Evolutionary conservation across 148 eudicot species (phyloP).

Genomic region (Camellia granthamiana): DNA sequence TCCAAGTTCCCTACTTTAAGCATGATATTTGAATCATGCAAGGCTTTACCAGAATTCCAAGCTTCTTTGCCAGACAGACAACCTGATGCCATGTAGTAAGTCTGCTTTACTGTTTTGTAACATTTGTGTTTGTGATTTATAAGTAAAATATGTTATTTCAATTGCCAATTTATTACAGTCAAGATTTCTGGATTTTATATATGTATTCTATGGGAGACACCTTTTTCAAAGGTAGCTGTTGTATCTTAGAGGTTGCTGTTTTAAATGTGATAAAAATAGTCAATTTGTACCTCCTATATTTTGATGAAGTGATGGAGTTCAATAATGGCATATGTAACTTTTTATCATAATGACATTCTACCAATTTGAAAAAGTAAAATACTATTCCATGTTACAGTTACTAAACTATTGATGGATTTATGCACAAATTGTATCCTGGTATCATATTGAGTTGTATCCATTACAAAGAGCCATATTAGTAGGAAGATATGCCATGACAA

Average conservation of each 20-base stretch:
- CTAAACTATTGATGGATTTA: not conserved
- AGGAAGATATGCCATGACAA: too few species aligned
- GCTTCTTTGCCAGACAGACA: constrained; percentile 43
- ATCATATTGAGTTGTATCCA: not conserved
- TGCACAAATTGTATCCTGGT: not conserved
- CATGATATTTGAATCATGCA: constrained; percentile 36
- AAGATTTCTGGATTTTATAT: not conserved
- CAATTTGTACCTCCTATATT: not conserved
- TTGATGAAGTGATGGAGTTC: not conserved
- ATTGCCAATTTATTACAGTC: not conserved
- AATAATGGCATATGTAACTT: too few species aligned
- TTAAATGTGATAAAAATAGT: not conserved
- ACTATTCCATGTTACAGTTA: too few species aligned
- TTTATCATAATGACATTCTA: not conserved
- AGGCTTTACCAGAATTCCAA: constrained; percentile 35
- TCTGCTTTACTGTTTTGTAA: not conserved
- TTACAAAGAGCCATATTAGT: too few species aligned
- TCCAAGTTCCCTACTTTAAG: constrained; percentile 35
- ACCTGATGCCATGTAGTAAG: constrained; percentile 30
- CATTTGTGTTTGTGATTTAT: not conserved
- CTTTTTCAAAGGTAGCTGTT: not conserved
- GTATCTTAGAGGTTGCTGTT: not conserved
- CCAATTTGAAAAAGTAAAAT: not conserved
- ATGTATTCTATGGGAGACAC: not conserved
- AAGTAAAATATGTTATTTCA: not conserved